phyloP scores from a whole-genome alignment of 73 alveolate species.

The Tetrahymena thermophila region DNA sequence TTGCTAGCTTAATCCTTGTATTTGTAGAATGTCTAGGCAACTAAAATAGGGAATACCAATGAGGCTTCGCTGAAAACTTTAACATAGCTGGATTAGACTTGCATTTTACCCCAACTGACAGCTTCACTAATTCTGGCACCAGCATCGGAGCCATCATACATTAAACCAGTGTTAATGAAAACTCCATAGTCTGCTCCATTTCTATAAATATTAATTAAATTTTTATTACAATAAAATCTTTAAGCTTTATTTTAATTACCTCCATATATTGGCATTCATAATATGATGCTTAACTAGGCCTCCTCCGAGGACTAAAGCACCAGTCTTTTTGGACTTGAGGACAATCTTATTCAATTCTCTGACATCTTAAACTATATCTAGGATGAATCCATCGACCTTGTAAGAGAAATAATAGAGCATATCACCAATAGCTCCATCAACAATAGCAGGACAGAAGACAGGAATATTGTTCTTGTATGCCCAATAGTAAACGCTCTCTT shows the following conservation, averaged over 20 bases:
- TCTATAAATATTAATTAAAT: slow-evolving; percentile 34
- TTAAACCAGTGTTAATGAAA: slow-evolving; percentile 89
- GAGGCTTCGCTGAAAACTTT: slow-evolving; percentile 91
- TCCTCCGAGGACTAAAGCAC: slow-evolving; percentile 95
- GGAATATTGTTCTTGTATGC: slow-evolving; percentile 93
- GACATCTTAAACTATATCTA: slow-evolving; percentile 90
- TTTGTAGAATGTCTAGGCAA: slow-evolving; percentile 92
- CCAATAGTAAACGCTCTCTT: slow-evolving; percentile 90
- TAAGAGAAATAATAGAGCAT: slow-evolving; percentile 90
- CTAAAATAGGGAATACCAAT: slow-evolving; percentile 85
- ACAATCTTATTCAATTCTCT: slow-evolving; percentile 82
- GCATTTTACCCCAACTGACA: slow-evolving; percentile 94
- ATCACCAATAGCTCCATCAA: slow-evolving; percentile 99
- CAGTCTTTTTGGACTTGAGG: slow-evolving; percentile 89
- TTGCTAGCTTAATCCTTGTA: slow-evolving; percentile 72
- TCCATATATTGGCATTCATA: slow-evolving; percentile 76
- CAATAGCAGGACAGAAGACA: slow-evolving; percentile 97
- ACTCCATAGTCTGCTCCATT: slow-evolving; percentile 99
- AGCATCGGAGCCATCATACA: slow-evolving; percentile 95
- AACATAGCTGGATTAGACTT: slow-evolving; percentile 74
- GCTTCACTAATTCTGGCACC: slow-evolving; percentile 99
- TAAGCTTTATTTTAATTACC: slow-evolving; percentile 6
- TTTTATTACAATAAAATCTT: too few species aligned
- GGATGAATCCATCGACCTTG: slow-evolving; percentile 87
- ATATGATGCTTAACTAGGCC: slow-evolving; percentile 93